These are phyloP conservation scores for Hura crepitans DNA, from an alignment of 441 rosid genomes.

Conservation along the genomic window DNA sequence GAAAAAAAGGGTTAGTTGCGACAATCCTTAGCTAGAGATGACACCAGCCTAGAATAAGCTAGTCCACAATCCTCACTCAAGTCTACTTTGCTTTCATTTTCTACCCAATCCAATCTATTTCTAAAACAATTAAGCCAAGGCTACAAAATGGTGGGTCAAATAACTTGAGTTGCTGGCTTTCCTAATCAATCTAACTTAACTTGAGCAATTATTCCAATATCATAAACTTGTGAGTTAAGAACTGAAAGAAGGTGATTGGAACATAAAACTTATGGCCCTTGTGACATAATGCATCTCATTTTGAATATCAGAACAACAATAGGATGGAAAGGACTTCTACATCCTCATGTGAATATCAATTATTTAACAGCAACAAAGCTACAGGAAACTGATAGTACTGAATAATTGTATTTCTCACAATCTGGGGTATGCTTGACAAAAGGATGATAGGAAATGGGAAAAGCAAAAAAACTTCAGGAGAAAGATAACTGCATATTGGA, in stretches of 20 bases:
- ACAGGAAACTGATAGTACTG: neutral
- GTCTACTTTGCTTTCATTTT: neutral
- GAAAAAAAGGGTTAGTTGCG: neutral
- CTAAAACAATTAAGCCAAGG: neutral
- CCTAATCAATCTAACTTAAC: too few species aligned
- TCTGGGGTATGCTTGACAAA: neutral
- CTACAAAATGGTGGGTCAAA: neutral
- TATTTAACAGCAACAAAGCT: neutral
- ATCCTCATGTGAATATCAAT: neutral
- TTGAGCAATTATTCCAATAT: too few species aligned
- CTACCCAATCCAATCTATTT: neutral
- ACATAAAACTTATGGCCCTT: neutral
- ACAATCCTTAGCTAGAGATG: neutral
- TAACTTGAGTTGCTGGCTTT: too few species aligned
- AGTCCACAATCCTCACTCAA: neutral
- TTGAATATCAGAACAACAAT: neutral
- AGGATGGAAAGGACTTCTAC: neutral
- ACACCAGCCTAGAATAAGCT: neutral
- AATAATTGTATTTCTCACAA: neutral
- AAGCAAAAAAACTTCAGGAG: neutral
- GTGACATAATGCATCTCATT: too few species aligned
- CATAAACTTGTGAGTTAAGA: too few species aligned
- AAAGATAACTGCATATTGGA: neutral
- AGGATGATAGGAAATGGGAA: neutral
- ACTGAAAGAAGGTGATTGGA: too few species aligned